A percentile compares a stretch with the other conserved stretches of the same genome.
Evolutionary conservation across 2,329 filamentous ascomycete species (phyloP).

Genomic region (Alternaria gaisen): DNA sequence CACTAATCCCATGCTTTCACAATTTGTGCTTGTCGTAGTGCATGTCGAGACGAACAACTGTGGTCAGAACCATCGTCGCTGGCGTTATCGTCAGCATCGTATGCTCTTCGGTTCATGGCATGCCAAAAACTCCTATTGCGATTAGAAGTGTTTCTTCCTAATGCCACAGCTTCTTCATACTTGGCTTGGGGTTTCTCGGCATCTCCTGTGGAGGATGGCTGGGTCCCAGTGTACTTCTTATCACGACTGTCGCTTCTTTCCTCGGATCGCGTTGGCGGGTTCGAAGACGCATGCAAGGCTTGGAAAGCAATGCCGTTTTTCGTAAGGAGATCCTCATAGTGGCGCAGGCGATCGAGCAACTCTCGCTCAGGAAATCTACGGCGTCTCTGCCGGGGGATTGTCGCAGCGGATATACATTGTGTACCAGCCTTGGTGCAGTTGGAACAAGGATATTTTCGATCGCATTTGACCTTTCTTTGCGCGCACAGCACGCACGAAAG

Average conservation of each 20-base stretch:
- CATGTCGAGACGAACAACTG: slow-evolving; percentile 17
- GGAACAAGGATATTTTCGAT: slow-evolving; percentile 48
- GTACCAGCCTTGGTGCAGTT: slow-evolving; percentile 41
- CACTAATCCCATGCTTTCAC: slow-evolving; percentile 57
- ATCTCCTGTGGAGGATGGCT: background rate
- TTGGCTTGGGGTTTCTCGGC: slow-evolving; percentile 8
- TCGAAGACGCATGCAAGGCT: slow-evolving; percentile 57
- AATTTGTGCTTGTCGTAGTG: slow-evolving; percentile 37
- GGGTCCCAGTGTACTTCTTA: background rate
- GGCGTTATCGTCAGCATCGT: slow-evolving; percentile 4
- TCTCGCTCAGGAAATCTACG: slow-evolving; percentile 74
- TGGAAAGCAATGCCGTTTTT: slow-evolving; percentile 76
- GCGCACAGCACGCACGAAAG: slow-evolving; percentile 75
- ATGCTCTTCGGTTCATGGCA: slow-evolving; percentile 31
- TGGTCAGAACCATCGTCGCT: slow-evolving; percentile 10
- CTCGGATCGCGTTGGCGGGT: slow-evolving; percentile 19
- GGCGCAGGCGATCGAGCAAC: slow-evolving; percentile 72
- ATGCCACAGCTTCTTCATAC: background rate
- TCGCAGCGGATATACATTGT: slow-evolving; percentile 51
- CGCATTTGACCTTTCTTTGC: slow-evolving; percentile 56
- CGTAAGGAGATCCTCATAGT: slow-evolving; percentile 72
- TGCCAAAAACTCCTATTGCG: slow-evolving; percentile 32
- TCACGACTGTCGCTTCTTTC: background rate
- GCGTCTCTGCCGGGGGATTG: slow-evolving; percentile 64
- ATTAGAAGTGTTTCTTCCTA: slow-evolving; percentile 9